Percentiles rank a stretch among this genome's conserved stretches.
These are phyloP conservation scores for Lobosporangium transversale DNA, from an alignment of 192 early-diverging fungal species.

Conservation along the genomic window DNA sequence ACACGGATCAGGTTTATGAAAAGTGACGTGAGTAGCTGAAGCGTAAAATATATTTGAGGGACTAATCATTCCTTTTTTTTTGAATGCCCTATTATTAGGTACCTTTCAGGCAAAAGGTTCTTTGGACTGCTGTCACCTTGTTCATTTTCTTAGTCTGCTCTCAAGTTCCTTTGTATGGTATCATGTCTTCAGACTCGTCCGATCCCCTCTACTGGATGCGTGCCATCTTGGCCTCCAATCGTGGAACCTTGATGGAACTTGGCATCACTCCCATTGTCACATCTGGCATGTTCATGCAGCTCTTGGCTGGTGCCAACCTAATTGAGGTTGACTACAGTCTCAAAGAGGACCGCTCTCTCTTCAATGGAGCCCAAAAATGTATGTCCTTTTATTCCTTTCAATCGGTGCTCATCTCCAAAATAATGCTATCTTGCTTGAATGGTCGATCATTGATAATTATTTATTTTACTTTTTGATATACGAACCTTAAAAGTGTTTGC, in stretches of 20 bases:
- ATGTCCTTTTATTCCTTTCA: conserved; percentile 17
- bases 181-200: conserved; percentile 99
- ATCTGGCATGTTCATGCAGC: conserved; percentile 99
- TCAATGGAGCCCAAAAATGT: conserved; percentile 99
- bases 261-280: conserved; percentile 99
- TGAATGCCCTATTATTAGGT: conserved; percentile 65
- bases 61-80: no score
- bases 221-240: conserved; percentile 99
- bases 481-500: conserved; percentile 97
- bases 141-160: conserved; percentile 99
- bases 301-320: conserved; percentile 97
- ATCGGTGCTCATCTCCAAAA: neutral
- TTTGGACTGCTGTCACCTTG: conserved; percentile 99
- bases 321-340: conserved; percentile 99
- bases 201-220: conserved; percentile 99
- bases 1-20: neutral
- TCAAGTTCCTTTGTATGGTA: conserved; percentile 99
- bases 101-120: conserved; percentile 97
- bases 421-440: neutral
- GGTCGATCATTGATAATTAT: neutral
- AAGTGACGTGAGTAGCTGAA: no score
- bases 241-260: conserved; percentile 99
- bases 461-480: no score
- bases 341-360: conserved; percentile 98
- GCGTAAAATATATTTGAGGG: no score